A percentile compares a stretch with the other conserved stretches of the same genome.
phyloP scores from a whole-genome alignment of 768 basidiomycete species.

The Suillus fuscotomentosus region DNA sequence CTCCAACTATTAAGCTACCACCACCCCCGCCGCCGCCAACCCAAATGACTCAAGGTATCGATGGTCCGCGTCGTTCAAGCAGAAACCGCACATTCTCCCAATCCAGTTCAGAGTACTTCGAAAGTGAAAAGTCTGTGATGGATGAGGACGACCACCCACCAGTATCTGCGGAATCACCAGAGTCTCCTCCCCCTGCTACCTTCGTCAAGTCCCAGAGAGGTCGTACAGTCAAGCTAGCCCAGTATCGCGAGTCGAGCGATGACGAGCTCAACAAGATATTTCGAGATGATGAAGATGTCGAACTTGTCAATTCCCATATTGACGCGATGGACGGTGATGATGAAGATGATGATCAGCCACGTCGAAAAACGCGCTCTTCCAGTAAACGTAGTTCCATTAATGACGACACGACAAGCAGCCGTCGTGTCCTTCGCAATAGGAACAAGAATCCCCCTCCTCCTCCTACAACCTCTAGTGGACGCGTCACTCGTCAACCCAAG shows the following conservation, averaged over 20 bases:
- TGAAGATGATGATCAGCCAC: conserved; percentile 29
- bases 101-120: conserved; percentile 32
- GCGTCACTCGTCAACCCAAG: conserved; percentile 23
- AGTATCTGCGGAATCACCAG: conserved; percentile 3
- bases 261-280: conserved; percentile 31
- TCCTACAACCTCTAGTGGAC: conserved; percentile 20
- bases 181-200: conserved; percentile 1
- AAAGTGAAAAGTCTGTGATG: conserved; percentile 31
- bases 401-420: conserved; percentile 4
- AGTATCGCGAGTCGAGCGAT: conserved; percentile 48
- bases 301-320: conserved; percentile 19
- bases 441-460: conserved; percentile 30
- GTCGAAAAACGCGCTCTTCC: conserved; percentile 14
- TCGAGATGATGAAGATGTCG: conserved; percentile 8
- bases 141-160: conserved; percentile 21
- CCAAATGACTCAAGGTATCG: conserved; percentile 4
- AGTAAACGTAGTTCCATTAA: conserved; percentile 17
- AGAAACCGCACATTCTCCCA: conserved; percentile 19
- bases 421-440: conserved; percentile 41
- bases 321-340: conserved; percentile 26
- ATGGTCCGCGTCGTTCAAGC: conserved; percentile 24
- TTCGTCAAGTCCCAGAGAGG: conserved; percentile 37
- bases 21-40: conserved; percentile 1
- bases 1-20: conserved; percentile 15
- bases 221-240: conserved; percentile 36